These are phyloP conservation scores for Planoprotostelium fungivorum DNA, from an alignment of 78 protist species.

Conservation along the genomic window DNA sequence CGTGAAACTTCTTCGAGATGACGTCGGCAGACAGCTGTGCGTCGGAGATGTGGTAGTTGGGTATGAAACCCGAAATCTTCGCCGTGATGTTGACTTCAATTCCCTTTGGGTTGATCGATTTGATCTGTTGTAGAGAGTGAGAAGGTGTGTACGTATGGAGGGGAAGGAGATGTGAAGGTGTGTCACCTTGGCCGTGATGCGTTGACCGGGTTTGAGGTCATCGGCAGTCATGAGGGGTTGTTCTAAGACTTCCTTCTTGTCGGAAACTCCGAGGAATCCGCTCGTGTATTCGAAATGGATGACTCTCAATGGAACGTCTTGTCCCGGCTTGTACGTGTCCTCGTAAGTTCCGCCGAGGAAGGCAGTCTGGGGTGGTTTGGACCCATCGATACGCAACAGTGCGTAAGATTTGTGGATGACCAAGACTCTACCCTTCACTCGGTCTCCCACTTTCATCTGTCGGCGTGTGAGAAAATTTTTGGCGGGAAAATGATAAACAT, in stretches of 20 bases:
- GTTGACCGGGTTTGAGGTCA: not conserved
- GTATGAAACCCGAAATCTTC: not conserved
- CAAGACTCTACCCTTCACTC: not conserved
- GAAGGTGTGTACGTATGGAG: not conserved
- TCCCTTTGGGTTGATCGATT: not conserved
- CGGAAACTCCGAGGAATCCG: not conserved
- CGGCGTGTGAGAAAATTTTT: no score
- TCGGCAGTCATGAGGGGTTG: not conserved
- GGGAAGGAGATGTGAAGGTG: not conserved
- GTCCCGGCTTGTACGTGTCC: not conserved
- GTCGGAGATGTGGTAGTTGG: not conserved
- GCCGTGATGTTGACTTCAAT: not conserved
- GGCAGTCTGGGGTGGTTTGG: not conserved
- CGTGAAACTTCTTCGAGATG: not conserved
- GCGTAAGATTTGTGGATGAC: not conserved
- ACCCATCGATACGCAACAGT: no score
- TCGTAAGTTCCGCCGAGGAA: not conserved
- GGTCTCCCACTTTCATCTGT: not conserved
- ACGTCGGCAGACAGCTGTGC: not conserved
- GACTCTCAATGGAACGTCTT: not conserved
- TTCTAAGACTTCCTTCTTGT: not conserved
- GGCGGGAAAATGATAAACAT: no score
- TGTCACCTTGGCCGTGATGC: not conserved
- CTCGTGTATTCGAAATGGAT: not conserved
- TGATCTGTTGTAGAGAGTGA: no score